Evolutionary conservation across 129 eudicot species (phyloP), one percentile per base, ranked within the genome.

Genomic region (Centaurea solstitialis): DNA sequence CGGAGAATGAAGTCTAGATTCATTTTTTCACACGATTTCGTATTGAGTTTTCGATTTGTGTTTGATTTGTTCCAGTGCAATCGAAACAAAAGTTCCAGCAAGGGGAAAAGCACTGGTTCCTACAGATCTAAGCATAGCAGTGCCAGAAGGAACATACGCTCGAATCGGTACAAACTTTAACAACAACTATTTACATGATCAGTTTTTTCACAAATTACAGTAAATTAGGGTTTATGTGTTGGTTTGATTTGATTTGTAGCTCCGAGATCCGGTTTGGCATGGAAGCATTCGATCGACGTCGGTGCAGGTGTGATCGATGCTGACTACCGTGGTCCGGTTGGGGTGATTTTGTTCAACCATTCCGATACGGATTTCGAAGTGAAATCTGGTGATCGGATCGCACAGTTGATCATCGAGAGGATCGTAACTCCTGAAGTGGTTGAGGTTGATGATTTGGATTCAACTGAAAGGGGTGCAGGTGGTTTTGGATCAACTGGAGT

Each of bases 231-330:
- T 80, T 66, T 2, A 9, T 67, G 24, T 20, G n/a, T 23, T 13
- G 0, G 30, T 26, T 30, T 71, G 53, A 9, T 26, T 30, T 71
- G 53, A 9, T 24, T 30, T 74, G 45, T 30, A 94, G 99, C 99
- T 3, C 97, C 99, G n/a, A 73, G 99, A 30, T 96, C 99, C 6
- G 95, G 99, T 4, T 50, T 93, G 76, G 80, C 99, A n/a, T 96
- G 98, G 99, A 89, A 93, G 86, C 94, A 93, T 77, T 96, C 95
- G 4, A 88, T 93, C 23, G 99, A 96, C 74, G 97, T 96, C 4
- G 99, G 99, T 0, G 99, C 95, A 1, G 99, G 99, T 6, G 99
- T 96, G 28, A 85, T 96, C 3, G 99, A 96, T 87, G 97, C 88
- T 0, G 88, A 85, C 15, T 85, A 80, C 75, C 68, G 88, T 10